Evolutionary conservation across 1,284 basidiomycete genomes (phyloP), one percentile per base, ranked within the genome.

Genomic region (Taiwanofungus camphoratus): DNA sequence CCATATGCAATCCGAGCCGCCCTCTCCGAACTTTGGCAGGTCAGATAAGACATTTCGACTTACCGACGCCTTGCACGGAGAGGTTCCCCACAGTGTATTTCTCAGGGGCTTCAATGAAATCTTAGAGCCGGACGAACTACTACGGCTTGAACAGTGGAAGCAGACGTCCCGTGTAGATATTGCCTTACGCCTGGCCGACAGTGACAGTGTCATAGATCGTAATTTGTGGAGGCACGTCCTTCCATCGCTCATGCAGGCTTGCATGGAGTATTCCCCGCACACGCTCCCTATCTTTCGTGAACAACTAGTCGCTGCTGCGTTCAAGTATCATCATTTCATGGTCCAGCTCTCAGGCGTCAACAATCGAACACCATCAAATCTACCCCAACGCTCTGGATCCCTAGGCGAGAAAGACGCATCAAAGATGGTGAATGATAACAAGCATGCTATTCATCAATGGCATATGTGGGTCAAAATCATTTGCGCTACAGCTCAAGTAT

Each of bases 391-490:
- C 3, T 60, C 60, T 12, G 56, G 63, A 16, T 55, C 56, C 7
- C 51, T 58, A 12, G 51, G 57, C 1, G 80, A 81, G 36, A 70
- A 68, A 41, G 77, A 82, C 44, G 73, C 73, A 0, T 48, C 66
- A 16, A 75, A 69, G 39, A 44, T 72, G n/a, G 63, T 82, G 3
- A 67, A 71, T 18, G 90, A 93, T 20, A 79, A 82, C 45, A 74
- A 71, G 49, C 62, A 69, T 7, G 64, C 85, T 29, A 78, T 92
- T 18, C 82, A 87, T 36, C 91, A 95, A 60, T 97, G 92, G 93
- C 78, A 87, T 48, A 70, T 84, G 21, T 95, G 91, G 82, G 74
- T 92, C 37, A 86, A 88, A 48, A 74, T 88, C 8, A 71, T 94
- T 5, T 92, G 87, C 53, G 78, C 86, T 13, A 92, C 88, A 1